Evolutionary conservation across 805 yeast genomes (phyloP).

Genomic region (Isabelozyma heimii): DNA sequence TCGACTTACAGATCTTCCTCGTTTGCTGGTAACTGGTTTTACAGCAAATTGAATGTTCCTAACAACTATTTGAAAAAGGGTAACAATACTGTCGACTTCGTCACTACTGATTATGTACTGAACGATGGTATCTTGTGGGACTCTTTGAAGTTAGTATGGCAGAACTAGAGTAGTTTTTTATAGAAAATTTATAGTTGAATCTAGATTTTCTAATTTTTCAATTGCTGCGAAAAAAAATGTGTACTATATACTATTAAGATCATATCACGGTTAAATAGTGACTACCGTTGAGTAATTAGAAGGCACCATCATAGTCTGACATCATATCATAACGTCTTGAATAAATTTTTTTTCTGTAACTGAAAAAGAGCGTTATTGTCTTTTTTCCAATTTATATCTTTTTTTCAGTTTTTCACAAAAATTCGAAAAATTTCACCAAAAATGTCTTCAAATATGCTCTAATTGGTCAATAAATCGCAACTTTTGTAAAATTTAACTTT

Average conservation of each 20-base stretch:
- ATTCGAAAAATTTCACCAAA: not conserved
- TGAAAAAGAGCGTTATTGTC: too few relatives aligned
- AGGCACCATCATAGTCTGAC: too few relatives aligned
- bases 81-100: not conserved
- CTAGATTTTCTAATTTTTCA: not conserved
- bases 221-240: not conserved
- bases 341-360: too few relatives aligned
- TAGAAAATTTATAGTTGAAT: not conserved
- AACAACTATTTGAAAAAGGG: constrained; percentile 3
- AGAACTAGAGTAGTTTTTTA: not conserved
- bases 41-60: constrained; percentile 3
- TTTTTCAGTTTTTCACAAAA: not conserved
- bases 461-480: too few relatives aligned
- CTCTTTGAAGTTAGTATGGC: constrained; percentile 5
- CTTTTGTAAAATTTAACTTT: not conserved
- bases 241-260: too few relatives aligned
- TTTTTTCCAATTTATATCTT: too few relatives aligned
- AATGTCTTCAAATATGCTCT: too few relatives aligned
- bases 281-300: too few relatives aligned
- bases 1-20: constrained; percentile 7
- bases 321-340: too few relatives aligned
- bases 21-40: constrained; percentile 8
- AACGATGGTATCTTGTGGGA: constrained; percentile 7
- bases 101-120: constrained; percentile 4
- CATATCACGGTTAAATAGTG: too few relatives aligned